Base-by-base conservation (phyloP, 441 rosid species). In the Arabidopsis hybrid region DNA sequence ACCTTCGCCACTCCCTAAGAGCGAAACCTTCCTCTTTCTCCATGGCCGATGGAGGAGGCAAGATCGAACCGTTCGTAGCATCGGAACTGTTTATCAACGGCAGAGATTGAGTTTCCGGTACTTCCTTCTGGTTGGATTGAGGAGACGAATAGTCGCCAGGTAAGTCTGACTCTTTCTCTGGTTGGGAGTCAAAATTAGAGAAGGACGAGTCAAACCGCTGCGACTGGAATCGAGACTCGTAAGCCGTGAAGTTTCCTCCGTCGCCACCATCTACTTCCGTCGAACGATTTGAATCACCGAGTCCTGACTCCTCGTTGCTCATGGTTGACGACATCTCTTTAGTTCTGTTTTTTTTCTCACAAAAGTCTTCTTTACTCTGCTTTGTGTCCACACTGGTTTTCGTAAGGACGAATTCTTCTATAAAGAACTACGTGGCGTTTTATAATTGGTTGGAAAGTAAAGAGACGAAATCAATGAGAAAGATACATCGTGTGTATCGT, bases 1-100 rank as follows among this genome's bases (percentile, higher is more conserved):
- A 91, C 98, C 97, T 91, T 49, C 89, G 80, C 97, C 97, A 93
- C 86, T 91, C 97, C 65, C 88, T 87, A 43, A 91, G 82, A 45
- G 94, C 86, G 18, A 73, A 78, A 34, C 94, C 93, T 40, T 85
- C 93, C 83, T 88, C 97, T 4, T 83, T 71, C 65, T 55, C 82
- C 91, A 90, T 89, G 45, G 75, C 83, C 42, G 60, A 74, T 17
- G 88, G 84, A 47, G 82, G 81, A 1, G 92, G 89, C 81, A 86
- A 75, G 82, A 81, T 79, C 78, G 89, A 78, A 38, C 85, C 85
- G 60, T 74, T 74, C 18, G 78, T 36, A 69, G 13, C 81, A 56
- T 64, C 72, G 5, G 50, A 88, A 73, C 59, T 67, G 75, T 75
- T 76, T 75, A 17, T 51, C 62, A 36, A 71, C 73, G 67, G 68